Conservation (phyloP, 345 rosid species). For the Eucalyptus cloeziana region DNA sequence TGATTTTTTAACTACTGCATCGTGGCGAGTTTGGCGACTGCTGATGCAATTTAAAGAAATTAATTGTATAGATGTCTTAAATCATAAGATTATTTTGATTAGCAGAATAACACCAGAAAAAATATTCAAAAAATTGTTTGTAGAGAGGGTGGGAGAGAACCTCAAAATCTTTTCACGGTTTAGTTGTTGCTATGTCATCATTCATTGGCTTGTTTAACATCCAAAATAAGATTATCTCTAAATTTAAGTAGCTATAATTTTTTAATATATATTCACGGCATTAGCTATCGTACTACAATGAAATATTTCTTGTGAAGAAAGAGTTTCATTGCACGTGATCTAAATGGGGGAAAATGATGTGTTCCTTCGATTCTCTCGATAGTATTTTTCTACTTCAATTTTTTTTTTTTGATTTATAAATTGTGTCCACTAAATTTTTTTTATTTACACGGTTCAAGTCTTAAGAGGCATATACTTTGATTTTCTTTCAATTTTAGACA, state of each 20-base stretch:
- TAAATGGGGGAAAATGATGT: background rate
- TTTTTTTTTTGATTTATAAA: fast-evolving
- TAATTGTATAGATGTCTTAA: background rate
- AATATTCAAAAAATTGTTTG: background rate
- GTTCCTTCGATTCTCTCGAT: no score
- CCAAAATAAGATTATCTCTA: background rate
- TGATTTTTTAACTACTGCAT: background rate
- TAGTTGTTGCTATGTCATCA: background rate
- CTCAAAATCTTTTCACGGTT: background rate
- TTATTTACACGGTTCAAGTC: background rate
- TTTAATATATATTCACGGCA: background rate
- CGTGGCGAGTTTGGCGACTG: background rate
- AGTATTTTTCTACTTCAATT: background rate
- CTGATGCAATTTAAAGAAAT: background rate
- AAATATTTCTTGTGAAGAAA: background rate
- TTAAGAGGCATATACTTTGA: background rate
- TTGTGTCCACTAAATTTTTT: background rate
- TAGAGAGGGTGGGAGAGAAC: background rate
- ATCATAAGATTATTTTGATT: background rate
- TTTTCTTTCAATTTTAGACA: background rate
- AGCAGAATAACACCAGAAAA: background rate
- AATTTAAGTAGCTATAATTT: background rate
- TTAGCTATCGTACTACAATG: background rate
- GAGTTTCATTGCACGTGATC: fast-evolving
- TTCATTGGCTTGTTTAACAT: fast-evolving